A percentile compares a stretch with the other conserved stretches of the same genome.
Conservation (phyloP, 169 alveolate species). For the Cryptosporidium viatorum region DNA sequence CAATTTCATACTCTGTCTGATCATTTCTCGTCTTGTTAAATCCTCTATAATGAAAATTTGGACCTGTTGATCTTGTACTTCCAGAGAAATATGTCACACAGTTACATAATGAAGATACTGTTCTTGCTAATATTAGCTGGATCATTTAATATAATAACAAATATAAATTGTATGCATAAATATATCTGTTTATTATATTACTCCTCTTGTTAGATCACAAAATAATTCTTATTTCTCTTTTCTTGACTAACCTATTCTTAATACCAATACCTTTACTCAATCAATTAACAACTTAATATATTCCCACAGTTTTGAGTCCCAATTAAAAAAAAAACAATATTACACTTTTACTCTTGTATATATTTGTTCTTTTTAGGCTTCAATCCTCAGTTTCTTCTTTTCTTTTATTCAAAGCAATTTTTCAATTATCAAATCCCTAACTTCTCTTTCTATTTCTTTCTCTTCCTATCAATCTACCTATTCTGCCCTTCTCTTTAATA, state of each 20-base stretch:
- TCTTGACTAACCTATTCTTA: too few species aligned
- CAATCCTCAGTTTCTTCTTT: not conserved
- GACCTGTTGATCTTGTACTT: constrained; percentile 30
- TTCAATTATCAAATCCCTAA: too few species aligned
- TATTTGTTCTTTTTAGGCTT: not conserved
- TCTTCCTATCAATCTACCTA: too few species aligned
- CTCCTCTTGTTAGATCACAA: too few species aligned
- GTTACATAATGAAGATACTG: constrained; percentile 72
- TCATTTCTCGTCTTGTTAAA: constrained; percentile 61
- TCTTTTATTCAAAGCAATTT: too few species aligned
- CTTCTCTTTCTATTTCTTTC: too few species aligned
- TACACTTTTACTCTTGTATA: not conserved
- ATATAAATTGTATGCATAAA: not conserved
- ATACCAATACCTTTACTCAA: too few species aligned
- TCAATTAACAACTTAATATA: too few species aligned
- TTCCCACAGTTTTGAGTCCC: not conserved
- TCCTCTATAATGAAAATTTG: constrained; percentile 54
- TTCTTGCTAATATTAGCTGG: constrained; percentile 58
- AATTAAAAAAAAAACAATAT: not conserved
- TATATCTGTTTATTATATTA: too few species aligned
- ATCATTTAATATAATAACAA: constrained; percentile 56
- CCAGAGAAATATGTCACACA: constrained; percentile 70
- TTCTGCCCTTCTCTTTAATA: too few species aligned
- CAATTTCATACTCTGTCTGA: constrained; percentile 65
- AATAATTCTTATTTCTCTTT: not conserved